These are phyloP conservation scores for Moesziomyces sp. DNA, from an alignment of 1,284 basidiomycete genomes.

Conservation along the genomic window DNA sequence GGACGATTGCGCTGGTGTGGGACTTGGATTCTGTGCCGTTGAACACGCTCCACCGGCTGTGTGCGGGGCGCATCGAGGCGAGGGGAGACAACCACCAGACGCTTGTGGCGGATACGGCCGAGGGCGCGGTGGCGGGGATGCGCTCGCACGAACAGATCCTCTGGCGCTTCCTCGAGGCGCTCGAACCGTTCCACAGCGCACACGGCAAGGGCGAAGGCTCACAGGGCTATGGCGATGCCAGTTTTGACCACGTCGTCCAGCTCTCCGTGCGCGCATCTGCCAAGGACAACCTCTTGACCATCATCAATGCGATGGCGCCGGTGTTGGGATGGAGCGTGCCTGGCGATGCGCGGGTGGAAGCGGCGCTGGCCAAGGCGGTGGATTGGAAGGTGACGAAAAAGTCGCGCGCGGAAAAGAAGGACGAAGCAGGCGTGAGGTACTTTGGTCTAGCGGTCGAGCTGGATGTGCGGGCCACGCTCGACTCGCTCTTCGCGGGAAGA, in stretches of 20 bases:
- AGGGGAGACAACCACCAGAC: conserved; percentile 64
- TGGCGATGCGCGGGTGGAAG: conserved; percentile 4
- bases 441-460: conserved; percentile 55
- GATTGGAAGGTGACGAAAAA: conserved; percentile 29
- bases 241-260: conserved; percentile 77
- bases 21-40: conserved; percentile 50
- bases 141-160: conserved; percentile 80
- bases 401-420: conserved; percentile 1
- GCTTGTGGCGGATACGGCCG: conserved; percentile 37
- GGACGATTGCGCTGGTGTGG: conserved; percentile 57
- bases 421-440: conserved; percentile 38
- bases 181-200: conserved; percentile 74
- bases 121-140: conserved; percentile 4
- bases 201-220: conserved; percentile 60
- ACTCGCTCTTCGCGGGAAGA: background rate
- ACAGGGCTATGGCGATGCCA: conserved; percentile 68
- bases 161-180: conserved; percentile 76
- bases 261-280: conserved; percentile 73
- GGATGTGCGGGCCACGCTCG: conserved; percentile 26
- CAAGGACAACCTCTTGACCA: conserved; percentile 30
- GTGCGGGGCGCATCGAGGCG: conserved; percentile 46
- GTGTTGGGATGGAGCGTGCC: conserved; percentile 33
- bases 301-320: conserved; percentile 15
- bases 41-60: conserved; percentile 53
- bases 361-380: conserved; percentile 32